Percentiles rank a stretch among this genome's conserved stretches.
Conservation (phyloP, 208 protist genomes). For the Leptomonas pyrrhocoris region DNA sequence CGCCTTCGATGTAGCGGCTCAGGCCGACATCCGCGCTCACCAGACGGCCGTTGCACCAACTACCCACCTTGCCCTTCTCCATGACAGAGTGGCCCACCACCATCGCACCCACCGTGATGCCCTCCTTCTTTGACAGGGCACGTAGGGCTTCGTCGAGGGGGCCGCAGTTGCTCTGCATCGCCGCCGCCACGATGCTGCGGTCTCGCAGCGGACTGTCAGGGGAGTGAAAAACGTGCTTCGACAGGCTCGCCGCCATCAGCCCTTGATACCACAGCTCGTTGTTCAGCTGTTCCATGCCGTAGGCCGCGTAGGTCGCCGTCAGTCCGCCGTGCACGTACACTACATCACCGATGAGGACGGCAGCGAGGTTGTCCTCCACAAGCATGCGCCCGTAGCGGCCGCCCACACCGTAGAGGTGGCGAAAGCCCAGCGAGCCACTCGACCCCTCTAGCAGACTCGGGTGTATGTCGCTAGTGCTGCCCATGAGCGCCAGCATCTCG, state of each 20-base stretch:
- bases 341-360: slow-evolving; percentile 33
- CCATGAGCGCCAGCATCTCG: slow-evolving; percentile 51
- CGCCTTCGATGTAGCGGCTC: slow-evolving; percentile 37
- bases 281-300: slow-evolving; percentile 44
- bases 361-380: slow-evolving; percentile 33
- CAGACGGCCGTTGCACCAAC: slow-evolving; percentile 18
- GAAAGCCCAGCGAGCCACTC: slow-evolving; percentile 26
- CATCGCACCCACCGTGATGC: slow-evolving; percentile 40
- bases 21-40: slow-evolving; percentile 38
- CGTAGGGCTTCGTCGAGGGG: slow-evolving; percentile 40
- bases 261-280: slow-evolving; percentile 25
- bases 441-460: slow-evolving; percentile 26
- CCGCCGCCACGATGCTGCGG: slow-evolving; percentile 28
- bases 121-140: slow-evolving; percentile 31
- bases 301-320: slow-evolving; percentile 25
- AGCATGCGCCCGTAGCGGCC: slow-evolving; percentile 58
- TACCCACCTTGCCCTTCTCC: slow-evolving; percentile 17
- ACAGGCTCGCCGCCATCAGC: not conserved
- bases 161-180: slow-evolving; percentile 34
- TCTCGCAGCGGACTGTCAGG: slow-evolving; percentile 46
- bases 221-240: slow-evolving; percentile 19
- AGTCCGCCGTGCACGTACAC: slow-evolving; percentile 76
- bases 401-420: slow-evolving; percentile 25
- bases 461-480: slow-evolving; percentile 17
- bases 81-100: slow-evolving; percentile 66